These are phyloP conservation scores for Drechslerella stenobrocha DNA, from an alignment of 2,329 filamentous ascomycete genomes.

Conservation along the genomic window DNA sequence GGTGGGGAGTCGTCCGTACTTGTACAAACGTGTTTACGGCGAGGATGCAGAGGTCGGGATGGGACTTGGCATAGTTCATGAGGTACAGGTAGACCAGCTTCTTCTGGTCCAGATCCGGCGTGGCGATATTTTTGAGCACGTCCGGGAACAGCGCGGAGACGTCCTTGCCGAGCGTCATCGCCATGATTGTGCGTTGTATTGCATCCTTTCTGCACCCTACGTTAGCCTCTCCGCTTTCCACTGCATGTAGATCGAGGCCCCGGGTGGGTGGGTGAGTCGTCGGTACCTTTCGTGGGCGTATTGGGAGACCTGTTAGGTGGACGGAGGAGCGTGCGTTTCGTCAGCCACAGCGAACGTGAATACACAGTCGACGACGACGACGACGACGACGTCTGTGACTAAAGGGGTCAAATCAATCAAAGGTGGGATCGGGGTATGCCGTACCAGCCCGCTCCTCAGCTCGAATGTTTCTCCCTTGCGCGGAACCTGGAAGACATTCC, in stretches of 20 bases:
- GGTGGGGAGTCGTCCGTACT: slow-evolving; percentile 29
- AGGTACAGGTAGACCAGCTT: slow-evolving; percentile 98
- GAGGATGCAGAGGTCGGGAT: slow-evolving; percentile 96
- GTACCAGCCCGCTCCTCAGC: slow-evolving; percentile 82
- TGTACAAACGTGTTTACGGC: slow-evolving; percentile 99
- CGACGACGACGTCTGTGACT: too few relatives aligned
- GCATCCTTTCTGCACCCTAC: slow-evolving; percentile 75
- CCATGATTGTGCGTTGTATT: slow-evolving; percentile 99
- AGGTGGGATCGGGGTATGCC: neutral
- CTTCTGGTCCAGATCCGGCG: slow-evolving; percentile 92
- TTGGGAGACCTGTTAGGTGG: slow-evolving; percentile 76
- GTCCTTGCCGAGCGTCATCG: slow-evolving; percentile 98
- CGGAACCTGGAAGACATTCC: slow-evolving; percentile 81
- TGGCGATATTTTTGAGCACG: slow-evolving; percentile 98
- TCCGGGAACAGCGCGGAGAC: slow-evolving; percentile 96
- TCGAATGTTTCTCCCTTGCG: slow-evolving; percentile 98
- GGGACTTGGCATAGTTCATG: slow-evolving; percentile 99
- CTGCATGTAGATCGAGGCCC: neutral
- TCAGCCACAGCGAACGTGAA: too few relatives aligned
- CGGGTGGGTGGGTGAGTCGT: neutral
- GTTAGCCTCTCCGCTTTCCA: neutral
- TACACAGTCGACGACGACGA: too few relatives aligned
- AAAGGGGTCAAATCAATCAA: too few relatives aligned
- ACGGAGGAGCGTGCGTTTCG: too few relatives aligned
- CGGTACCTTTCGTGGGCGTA: slow-evolving; percentile 88